Evolutionary conservation across 176 grass and related monocot genomes (phyloP), one percentile per base, ranked within the genome.

Genomic region (Carex pumila): DNA sequence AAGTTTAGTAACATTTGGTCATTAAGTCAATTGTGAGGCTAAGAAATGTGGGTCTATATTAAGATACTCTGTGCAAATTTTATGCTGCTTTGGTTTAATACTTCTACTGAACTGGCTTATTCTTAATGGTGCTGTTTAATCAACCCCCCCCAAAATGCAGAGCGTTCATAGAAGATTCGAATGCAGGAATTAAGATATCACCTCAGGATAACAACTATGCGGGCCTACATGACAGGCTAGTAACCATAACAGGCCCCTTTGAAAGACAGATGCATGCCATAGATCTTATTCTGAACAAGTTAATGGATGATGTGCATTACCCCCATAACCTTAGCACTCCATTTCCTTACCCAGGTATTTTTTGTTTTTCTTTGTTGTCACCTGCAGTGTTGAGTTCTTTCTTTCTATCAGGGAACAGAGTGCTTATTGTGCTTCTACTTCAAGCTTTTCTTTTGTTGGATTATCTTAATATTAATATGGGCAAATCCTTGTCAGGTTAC

Each of bases 151-250:
- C 6, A 1, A 39, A 39, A 39, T 84, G 81, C 88, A 98, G 92
- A 87, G 90, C 96, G 5, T 93, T 95, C 77, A 93, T 99, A 78
- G 96, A 99, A 90, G 91, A 98, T 11, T 93, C 96, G 13, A 87
- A 90, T 84, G 96, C 96, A 82, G 96, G 91, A 79, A 99, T 99
- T 67, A 99, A 95, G 82, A 95, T 99, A 85, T 99, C 96, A 39
- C 96, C 89, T 32, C 96, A 99, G 85, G 93, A 99, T 85, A 93
- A 90, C 87, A 99, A 90, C 41, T 97, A 79, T 90, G 88, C 85
- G 62, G 96, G 96, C 14, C 84, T 99, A 86, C 93, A 99, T 91
- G 96, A 99, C 91, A 90, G 96, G 71, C 89, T 95, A 32, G 91
- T 99, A 85, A 95, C 96, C 30, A 85, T 99, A 74, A 92, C 96